Base-by-base conservation (phyloP, 768 basidiomycete genomes). In the Stropharia rugosoannulata region DNA sequence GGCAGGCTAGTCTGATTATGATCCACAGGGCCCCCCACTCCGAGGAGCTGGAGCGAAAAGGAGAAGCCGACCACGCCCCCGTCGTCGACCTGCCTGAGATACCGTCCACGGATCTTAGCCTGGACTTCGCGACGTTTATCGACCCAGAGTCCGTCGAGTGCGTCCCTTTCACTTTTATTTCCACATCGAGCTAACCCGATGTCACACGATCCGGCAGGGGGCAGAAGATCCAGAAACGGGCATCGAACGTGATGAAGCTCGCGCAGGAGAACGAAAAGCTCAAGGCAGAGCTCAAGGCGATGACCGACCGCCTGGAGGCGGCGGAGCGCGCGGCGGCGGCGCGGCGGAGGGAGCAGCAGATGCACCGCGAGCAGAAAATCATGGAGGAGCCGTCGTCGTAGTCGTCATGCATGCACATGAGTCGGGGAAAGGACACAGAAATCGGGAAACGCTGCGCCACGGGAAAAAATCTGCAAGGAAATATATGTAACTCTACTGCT, bases 191-290 rank as follows among this genome's bases (percentile, higher is more conserved):
- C 36, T 49, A 37, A 39, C 19, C 22, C 22, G 19, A 57, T 47
- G 56, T 54, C 61, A 59, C 59, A 67, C 60, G 51, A 62, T 46
- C 59, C 53, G 64, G 54, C 66, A 81, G 80, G 62, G 65, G 73
- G 45, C 75, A 73, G 52, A 80, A 79, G 68, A 72, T 81, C 27
- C 75, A 88, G 66, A 91, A 90, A 71, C 84, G 90, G 58, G 85
- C 83, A 40, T 88, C 86, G 63, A 90, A 87, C 69, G 87, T 92
- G 56, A 68, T 89, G 65, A 89, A 87, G 65, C 76, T 93, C 36
- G 78, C 86, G 18, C 78, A 87, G 73, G 90, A 93, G 76, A 87
- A 91, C 68, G 86, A 89, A 68, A 87, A 85, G 69, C 74, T 93
- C 57, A 85, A 87, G 70, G 85, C 80, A 48, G 84, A 90, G 70